phyloP scores from a whole-genome alignment of 176 grass and related monocot genomes.

The Eragrostis nindensis region DNA sequence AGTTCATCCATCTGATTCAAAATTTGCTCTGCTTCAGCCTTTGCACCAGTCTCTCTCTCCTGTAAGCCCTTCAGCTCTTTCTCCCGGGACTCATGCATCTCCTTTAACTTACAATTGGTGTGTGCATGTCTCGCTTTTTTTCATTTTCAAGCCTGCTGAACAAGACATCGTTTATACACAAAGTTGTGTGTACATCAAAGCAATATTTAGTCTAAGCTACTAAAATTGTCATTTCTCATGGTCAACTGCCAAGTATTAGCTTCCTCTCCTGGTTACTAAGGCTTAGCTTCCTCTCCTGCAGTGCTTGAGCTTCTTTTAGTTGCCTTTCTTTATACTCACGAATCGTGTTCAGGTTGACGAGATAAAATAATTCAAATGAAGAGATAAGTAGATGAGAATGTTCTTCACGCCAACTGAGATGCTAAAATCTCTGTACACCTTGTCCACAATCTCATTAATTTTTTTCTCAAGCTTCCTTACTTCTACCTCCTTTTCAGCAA shows the following conservation, averaged over 20 bases:
- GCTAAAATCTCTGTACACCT: slow-evolving; percentile 94
- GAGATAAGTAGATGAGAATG: too few species aligned
- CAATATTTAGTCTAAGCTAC: slow-evolving; percentile 3
- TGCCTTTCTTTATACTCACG: slow-evolving; percentile 85
- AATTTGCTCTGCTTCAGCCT: slow-evolving; percentile 65
- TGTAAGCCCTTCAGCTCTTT: slow-evolving; percentile 82
- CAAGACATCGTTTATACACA: slow-evolving; percentile 24
- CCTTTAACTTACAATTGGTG: slow-evolving; percentile 77
- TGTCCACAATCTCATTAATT: slow-evolving; percentile 93
- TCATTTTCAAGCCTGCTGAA: slow-evolving; percentile 91
- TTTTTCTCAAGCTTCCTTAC: slow-evolving; percentile 85
- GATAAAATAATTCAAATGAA: too few species aligned
- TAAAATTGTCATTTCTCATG: background rate
- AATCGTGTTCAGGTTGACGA: too few species aligned
- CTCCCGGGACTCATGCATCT: slow-evolving; percentile 63
- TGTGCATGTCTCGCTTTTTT: slow-evolving; percentile 85
- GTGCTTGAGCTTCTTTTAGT: too few species aligned
- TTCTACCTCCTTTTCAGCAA: slow-evolving; percentile 70
- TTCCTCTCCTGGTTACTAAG: too few species aligned
- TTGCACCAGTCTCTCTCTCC: slow-evolving; percentile 78
- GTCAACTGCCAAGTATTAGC: too few species aligned
- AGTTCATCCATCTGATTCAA: too few species aligned
- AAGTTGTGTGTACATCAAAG: slow-evolving; percentile 35
- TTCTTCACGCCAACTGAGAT: slow-evolving; percentile 91
- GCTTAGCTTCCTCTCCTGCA: too few species aligned